Percentiles rank a stretch among this genome's conserved stretches.
phyloP scores from a whole-genome alignment of 2,329 filamentous ascomycete species.

The Claviceps paspali region DNA sequence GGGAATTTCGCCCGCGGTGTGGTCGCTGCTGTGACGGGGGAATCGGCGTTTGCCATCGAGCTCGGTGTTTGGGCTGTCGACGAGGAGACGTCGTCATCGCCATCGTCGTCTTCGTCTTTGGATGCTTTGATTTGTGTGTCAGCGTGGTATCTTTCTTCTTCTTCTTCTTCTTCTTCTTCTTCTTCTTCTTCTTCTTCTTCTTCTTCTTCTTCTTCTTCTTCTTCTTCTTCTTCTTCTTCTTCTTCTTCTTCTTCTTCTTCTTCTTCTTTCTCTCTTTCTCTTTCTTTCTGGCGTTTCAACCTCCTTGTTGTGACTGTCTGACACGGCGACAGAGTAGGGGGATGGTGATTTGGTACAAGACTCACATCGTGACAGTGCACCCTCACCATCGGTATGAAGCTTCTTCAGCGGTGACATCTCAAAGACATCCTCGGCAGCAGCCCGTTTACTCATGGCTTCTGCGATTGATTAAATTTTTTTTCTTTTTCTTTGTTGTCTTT shows the following conservation, averaged over 20 bases:
- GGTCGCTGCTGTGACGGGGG: slow-evolving; percentile 18
- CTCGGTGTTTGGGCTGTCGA: slow-evolving; percentile 17
- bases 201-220: too few species aligned
- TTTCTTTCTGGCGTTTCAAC: not conserved
- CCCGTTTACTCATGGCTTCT: slow-evolving; percentile 18
- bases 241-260: too few species aligned
- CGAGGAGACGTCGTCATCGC: slow-evolving; percentile 19
- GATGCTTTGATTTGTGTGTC: not conserved
- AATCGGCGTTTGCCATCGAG: slow-evolving; percentile 17
- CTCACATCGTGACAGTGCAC: slow-evolving; percentile 12
- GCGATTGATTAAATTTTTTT: too few species aligned
- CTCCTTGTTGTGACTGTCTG: not conserved
- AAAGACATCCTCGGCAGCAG: slow-evolving; percentile 11
- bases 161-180: too few species aligned
- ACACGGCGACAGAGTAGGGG: too few species aligned
- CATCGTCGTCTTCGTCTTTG: slow-evolving; percentile 14
- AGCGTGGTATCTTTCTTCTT: too few species aligned
- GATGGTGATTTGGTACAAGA: not conserved
- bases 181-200: too few species aligned
- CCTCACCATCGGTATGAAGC: slow-evolving; percentile 8
- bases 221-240: too few species aligned
- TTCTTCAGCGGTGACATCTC: slow-evolving; percentile 15
- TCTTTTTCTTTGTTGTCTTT: too few species aligned
- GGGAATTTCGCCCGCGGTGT: slow-evolving; percentile 40
- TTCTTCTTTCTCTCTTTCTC: too few species aligned